phyloP scores from a whole-genome alignment of 1,139 yeast species.

The Nakaseomyces bracarensis region DNA sequence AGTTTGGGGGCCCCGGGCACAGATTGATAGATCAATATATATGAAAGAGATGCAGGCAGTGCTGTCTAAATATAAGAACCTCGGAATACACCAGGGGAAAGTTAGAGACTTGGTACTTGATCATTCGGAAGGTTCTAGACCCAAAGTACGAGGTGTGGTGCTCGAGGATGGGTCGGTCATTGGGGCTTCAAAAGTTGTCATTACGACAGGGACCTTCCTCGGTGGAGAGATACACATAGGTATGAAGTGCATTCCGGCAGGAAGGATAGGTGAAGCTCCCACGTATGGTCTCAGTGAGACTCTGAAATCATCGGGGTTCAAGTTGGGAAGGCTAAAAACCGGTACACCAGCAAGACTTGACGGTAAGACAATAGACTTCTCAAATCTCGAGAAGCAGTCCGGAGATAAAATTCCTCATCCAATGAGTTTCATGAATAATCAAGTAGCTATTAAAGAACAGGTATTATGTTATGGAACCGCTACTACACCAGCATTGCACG shows the following conservation, averaged over 20 bases:
- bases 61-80: conserved; percentile 45
- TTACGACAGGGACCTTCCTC: conserved; percentile 93
- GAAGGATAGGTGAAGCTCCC: conserved; percentile 88
- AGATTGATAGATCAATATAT: conserved; percentile 80
- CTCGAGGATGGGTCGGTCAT: conserved; percentile 47
- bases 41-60: conserved; percentile 69
- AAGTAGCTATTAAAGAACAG: conserved; percentile 53
- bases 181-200: conserved; percentile 59
- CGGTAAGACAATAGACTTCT: conserved; percentile 60
- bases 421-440: conserved; percentile 77
- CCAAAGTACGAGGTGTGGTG: conserved; percentile 58
- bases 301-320: conserved; percentile 65
- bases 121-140: conserved; percentile 36
- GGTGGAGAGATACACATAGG: conserved; percentile 96
- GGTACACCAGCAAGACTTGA: conserved; percentile 95
- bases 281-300: conserved; percentile 85
- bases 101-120: conserved; percentile 63
- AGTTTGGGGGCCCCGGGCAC: conserved; percentile 98
- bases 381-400: conserved; percentile 50
- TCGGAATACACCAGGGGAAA: conserved; percentile 51
- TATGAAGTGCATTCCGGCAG: conserved; percentile 68
- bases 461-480: conserved; percentile 67
- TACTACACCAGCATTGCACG: conserved; percentile 71
- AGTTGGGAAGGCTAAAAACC: conserved; percentile 83
- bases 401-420: conserved; percentile 82